Percentiles rank a stretch among this genome's conserved stretches.
phyloP scores from a whole-genome alignment of 2,329 filamentous ascomycete species.

The Paraphoma chrysanthemicola region DNA sequence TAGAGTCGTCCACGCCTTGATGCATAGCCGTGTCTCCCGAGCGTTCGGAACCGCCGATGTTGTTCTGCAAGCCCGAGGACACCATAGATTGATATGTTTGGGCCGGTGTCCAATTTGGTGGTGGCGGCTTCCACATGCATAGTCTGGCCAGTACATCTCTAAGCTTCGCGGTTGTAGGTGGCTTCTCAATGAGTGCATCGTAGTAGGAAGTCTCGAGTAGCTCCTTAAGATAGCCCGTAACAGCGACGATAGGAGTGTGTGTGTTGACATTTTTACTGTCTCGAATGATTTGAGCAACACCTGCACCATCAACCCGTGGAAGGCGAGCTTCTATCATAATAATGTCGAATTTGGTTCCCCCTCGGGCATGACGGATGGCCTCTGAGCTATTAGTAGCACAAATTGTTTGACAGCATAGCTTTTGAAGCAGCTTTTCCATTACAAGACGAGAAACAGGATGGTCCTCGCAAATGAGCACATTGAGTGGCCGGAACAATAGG shows the following conservation, averaged over 20 bases:
- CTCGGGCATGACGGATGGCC: slow-evolving; percentile 90
- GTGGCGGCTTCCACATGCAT: slow-evolving; percentile 91
- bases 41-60: too few relatives aligned
- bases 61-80: slow-evolving; percentile 66
- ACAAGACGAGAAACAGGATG: slow-evolving; percentile 96
- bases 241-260: slow-evolving; percentile 92
- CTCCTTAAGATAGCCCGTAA: slow-evolving; percentile 98
- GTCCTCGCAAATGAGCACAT: slow-evolving; percentile 96
- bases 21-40: too few relatives aligned
- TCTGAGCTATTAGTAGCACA: slow-evolving; percentile 89
- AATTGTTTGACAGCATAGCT: slow-evolving; percentile 91
- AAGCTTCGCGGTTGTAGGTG: slow-evolving; percentile 89
- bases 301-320: slow-evolving; percentile 91
- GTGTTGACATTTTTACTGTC: slow-evolving; percentile 96
- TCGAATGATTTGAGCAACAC: slow-evolving; percentile 96
- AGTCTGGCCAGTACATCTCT: slow-evolving; percentile 85
- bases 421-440: slow-evolving; percentile 98
- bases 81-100: slow-evolving; percentile 55
- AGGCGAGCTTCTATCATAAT: slow-evolving; percentile 98
- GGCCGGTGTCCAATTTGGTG: slow-evolving; percentile 61
- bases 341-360: slow-evolving; percentile 97
- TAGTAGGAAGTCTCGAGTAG: slow-evolving; percentile 95
- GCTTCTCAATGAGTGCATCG: slow-evolving; percentile 94
- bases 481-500: slow-evolving; percentile 87
- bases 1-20: too few relatives aligned